Base-by-base conservation (phyloP, 139 green algal genomes). In the Asterochloris erici region DNA sequence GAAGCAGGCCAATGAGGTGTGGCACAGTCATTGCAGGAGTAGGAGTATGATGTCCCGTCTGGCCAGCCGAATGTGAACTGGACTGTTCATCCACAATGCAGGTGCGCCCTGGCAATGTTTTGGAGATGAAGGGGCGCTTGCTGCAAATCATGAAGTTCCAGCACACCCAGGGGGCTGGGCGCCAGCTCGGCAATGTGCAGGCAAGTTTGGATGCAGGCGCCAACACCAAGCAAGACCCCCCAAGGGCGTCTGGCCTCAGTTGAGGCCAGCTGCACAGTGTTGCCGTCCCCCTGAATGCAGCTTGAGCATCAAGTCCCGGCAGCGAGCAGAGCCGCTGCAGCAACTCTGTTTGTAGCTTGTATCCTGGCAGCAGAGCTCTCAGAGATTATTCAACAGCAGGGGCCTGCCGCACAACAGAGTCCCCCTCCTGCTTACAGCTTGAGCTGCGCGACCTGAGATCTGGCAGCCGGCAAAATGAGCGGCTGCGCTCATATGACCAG, bases 121-220 rank as follows among this genome's bases (percentile, higher is more conserved):
- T 90, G 24, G 87, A 90, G 29, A 19, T 87, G 28, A 85, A 91
- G 23, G 88, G 86, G 21, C 77, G 70, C 29, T 83, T 91, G 66
- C 47, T 91, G 73, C 84, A 89, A 47, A 79, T 91, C 6, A 66
- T 86, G 6, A 89, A 86, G 38, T 69, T 82, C 27, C 70, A 86
- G 29, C 77, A 88, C 68, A 84, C 82, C 0, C 85, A 88, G 47
- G 85, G 85, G 17, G 61, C 77, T 64, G 86, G 78, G 11, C 79
- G 88, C 26, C 88, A 91, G 76, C 81, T 91, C n/a, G 86, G 86
- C 14, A 87, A 86, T 70, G 84, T 91, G 63, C 79, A 83, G 79
- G 79, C 21, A 26, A 63, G 28, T 66, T 63, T 26, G 71, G 9
- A 77, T 26, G 66, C 66, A 73, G 66, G 21, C 19, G 6, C 21